These are phyloP conservation scores for Tephrocybe sp. DNA, from an alignment of 768 basidiomycete species.

Conservation along the genomic window DNA sequence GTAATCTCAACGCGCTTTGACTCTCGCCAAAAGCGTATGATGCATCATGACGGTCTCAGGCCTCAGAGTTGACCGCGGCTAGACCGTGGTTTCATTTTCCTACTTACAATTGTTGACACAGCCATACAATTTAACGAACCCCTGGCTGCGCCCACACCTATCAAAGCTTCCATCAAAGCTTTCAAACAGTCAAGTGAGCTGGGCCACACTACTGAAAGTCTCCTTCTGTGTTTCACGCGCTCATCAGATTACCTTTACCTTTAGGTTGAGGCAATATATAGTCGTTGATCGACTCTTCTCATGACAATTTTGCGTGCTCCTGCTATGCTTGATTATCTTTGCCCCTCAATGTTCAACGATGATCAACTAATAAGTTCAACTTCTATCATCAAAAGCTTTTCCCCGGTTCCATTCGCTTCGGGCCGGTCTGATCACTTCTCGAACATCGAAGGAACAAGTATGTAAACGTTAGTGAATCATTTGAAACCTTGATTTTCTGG, in stretches of 20 bases:
- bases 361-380: constrained; percentile 2
- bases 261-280: background rate
- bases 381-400: background rate
- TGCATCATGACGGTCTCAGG: too few species aligned
- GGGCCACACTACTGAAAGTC: constrained; percentile 2
- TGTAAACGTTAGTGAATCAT: background rate
- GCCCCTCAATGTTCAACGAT: constrained; percentile 1
- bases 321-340: too few species aligned
- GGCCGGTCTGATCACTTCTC: background rate
- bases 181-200: background rate
- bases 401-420: background rate
- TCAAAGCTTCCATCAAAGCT: constrained; percentile 2
- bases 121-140: background rate
- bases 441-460: background rate
- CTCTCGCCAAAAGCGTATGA: too few species aligned
- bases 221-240: background rate
- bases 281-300: too few species aligned
- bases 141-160: background rate
- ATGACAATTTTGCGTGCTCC: too few species aligned
- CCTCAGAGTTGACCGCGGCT: too few species aligned
- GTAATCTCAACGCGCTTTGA: too few species aligned
- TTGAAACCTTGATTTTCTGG: background rate
- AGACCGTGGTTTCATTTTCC: too few species aligned
- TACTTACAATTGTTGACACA: background rate
- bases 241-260: background rate